phyloP scores from a whole-genome alignment of 179 eudicot genomes.

The Beta corolliflora region DNA sequence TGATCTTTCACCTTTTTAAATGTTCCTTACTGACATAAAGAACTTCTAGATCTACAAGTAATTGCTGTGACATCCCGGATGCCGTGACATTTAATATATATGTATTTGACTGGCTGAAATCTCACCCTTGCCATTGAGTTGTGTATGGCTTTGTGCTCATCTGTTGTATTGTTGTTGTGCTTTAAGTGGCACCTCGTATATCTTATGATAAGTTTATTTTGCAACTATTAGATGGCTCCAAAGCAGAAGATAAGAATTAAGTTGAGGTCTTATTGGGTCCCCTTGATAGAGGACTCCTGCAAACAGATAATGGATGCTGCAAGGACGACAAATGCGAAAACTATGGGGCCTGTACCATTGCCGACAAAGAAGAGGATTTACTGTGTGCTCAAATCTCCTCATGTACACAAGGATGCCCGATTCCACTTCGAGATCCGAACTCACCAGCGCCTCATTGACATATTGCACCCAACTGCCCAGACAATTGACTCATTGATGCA shows the following conservation, averaged over 20 bases:
- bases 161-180: not conserved
- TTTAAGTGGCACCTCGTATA: not conserved
- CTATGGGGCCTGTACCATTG: conserved; percentile 93
- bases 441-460: conserved; percentile 88
- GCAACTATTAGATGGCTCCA: conserved; percentile 35
- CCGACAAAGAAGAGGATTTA: conserved; percentile 91
- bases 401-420: conserved; percentile 93
- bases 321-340: conserved; percentile 75
- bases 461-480: conserved; percentile 90
- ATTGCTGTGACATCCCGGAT: not conserved
- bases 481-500: conserved; percentile 95
- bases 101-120: not conserved
- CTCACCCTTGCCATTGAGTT: not conserved
- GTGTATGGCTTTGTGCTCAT: not conserved
- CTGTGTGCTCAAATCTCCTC: conserved; percentile 94
- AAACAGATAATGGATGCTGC: conserved; percentile 96
- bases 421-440: conserved; percentile 96
- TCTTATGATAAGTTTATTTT: not conserved
- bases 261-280: conserved; percentile 87
- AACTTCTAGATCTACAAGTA: not conserved
- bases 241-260: conserved; percentile 95
- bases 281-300: conserved; percentile 91
- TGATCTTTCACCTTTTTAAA: too few species aligned
- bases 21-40: not conserved
- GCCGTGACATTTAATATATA: not conserved